Conservation (phyloP, 2,329 filamentous ascomycete species). For the Aspergillus unguis region DNA sequence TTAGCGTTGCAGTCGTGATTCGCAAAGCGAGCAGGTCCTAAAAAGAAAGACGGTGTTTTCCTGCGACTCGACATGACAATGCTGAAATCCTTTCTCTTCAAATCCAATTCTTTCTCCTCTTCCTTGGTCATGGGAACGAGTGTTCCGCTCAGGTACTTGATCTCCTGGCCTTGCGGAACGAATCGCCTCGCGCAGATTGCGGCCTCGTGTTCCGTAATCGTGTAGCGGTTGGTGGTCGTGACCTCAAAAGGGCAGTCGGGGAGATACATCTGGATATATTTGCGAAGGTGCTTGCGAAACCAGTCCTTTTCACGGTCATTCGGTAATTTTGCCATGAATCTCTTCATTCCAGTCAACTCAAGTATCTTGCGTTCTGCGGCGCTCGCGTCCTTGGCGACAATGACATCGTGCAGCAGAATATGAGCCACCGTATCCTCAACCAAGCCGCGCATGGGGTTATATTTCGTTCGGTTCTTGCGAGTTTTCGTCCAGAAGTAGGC, state of each 20-base stretch:
- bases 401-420: constrained; percentile 62
- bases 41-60: constrained; percentile 86
- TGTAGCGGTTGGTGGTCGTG: constrained; percentile 89
- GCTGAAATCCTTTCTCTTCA: constrained; percentile 88
- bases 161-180: constrained; percentile 76
- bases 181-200: constrained; percentile 75
- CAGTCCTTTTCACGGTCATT: constrained; percentile 79
- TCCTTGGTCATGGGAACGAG: constrained; percentile 89
- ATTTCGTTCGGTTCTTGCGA: constrained; percentile 86
- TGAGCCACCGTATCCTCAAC: constrained; percentile 61
- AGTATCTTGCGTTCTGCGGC: constrained; percentile 71
- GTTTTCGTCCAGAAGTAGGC: constrained; percentile 96
- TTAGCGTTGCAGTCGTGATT: constrained; percentile 97
- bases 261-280: constrained; percentile 89
- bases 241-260: constrained; percentile 95
- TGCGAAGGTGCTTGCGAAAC: constrained; percentile 78
- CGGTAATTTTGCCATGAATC: constrained; percentile 65
- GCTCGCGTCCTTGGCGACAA: constrained; percentile 69
- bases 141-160: constrained; percentile 88
- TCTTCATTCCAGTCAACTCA: constrained; percentile 67
- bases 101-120: constrained; percentile 78
- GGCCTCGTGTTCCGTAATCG: constrained; percentile 84
- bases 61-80: constrained; percentile 91
- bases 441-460: constrained; percentile 77
- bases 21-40: constrained; percentile 91